Evolutionary conservation across 129 eudicot genomes (phyloP).

Genomic region (Logfia minima): DNA sequence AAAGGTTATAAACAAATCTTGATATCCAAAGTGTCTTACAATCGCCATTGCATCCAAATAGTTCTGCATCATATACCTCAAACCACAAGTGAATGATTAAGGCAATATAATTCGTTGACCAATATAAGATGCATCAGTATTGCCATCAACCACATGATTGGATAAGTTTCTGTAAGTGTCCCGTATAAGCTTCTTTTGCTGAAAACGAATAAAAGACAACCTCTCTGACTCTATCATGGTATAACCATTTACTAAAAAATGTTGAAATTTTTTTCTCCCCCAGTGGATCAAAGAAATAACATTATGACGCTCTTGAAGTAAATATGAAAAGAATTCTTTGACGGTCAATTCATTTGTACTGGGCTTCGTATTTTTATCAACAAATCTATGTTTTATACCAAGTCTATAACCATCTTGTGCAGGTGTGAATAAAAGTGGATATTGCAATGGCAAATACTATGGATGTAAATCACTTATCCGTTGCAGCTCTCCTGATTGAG

Average conservation of each 20-base stretch:
- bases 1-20: not conserved
- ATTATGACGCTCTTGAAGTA: not conserved
- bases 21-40: not conserved
- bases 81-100: not conserved
- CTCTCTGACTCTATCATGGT: not conserved
- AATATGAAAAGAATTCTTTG: not conserved
- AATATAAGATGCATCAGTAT: not conserved
- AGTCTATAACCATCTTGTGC: not conserved
- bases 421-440: not conserved
- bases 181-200: not conserved
- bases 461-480: not conserved
- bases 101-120: not conserved
- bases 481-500: not conserved
- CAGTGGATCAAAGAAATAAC: not conserved
- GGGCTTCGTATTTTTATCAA: not conserved
- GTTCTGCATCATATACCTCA: not conserved
- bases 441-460: not conserved
- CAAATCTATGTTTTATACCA: not conserved
- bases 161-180: not conserved
- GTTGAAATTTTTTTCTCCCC: not conserved
- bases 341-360: too few species aligned
- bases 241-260: not conserved
- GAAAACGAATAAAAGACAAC: not conserved
- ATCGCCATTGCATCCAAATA: not conserved
- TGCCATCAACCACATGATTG: not conserved